Evolutionary conservation across 2,329 filamentous ascomycete genomes (phyloP).

Genomic region (Aspergillus uvarum): DNA sequence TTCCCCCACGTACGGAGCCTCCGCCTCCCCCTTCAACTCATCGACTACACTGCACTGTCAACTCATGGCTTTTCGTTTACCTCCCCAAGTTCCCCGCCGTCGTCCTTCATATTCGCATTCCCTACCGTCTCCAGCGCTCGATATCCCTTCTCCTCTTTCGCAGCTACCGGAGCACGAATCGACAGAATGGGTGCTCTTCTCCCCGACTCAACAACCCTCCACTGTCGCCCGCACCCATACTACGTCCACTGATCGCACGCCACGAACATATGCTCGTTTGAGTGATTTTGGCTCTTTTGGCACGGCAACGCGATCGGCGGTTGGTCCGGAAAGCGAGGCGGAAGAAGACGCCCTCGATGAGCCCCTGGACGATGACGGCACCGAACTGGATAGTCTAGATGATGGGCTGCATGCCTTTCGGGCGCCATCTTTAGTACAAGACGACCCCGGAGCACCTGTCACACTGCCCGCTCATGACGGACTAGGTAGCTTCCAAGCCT

Average conservation of each 20-base stretch:
- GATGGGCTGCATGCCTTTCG: constrained; percentile 88
- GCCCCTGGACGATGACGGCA: constrained; percentile 51
- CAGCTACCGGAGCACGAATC: constrained; percentile 63
- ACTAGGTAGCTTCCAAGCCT: constrained; percentile 76
- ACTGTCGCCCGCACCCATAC: constrained; percentile 68
- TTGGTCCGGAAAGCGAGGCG: constrained; percentile 18
- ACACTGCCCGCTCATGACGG: constrained; percentile 92
- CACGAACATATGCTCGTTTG: constrained; percentile 65
- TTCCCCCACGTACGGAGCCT: not conserved
- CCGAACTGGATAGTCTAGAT: constrained; percentile 90
- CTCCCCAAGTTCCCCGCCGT: constrained; percentile 37
- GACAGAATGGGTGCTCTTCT: constrained; percentile 96
- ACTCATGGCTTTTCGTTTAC: constrained; percentile 41
- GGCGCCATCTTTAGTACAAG: constrained; percentile 53
- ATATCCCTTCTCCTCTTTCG: constrained; percentile 26
- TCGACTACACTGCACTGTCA: constrained; percentile 5
- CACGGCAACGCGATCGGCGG: constrained; percentile 62
- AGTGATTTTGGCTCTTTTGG: constrained; percentile 81
- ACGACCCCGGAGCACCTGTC: constrained; percentile 59
- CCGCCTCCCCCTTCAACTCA: not conserved
- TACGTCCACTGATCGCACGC: constrained; percentile 63
- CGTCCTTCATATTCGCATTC: constrained; percentile 35
- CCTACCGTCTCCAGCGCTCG: constrained; percentile 27
- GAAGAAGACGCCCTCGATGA: constrained; percentile 56
- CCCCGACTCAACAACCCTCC: constrained; percentile 67